Conservation (phyloP, 192 early-diverging fungal species). For the Coemansia sp. region DNA sequence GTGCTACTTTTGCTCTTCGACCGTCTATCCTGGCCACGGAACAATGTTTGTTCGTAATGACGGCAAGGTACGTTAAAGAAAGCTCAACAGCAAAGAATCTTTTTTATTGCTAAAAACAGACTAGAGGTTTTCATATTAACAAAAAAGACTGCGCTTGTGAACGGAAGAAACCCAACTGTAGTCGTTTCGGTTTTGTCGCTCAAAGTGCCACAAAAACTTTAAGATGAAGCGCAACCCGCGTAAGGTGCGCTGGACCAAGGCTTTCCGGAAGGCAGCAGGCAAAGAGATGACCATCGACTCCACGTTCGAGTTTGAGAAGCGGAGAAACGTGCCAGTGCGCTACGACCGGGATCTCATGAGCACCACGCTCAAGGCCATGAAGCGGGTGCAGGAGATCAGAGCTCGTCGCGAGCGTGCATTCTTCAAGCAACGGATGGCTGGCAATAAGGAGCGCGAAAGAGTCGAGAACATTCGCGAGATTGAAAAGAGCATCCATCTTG, state of each 20-base stretch:
- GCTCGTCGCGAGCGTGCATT: slow-evolving; percentile 91
- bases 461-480: slow-evolving; percentile 73
- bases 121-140: neutral
- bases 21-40: slow-evolving; percentile 96
- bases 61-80: slow-evolving; percentile 70
- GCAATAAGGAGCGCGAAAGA: slow-evolving; percentile 82
- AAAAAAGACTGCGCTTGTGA: neutral
- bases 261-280: slow-evolving; percentile 96
- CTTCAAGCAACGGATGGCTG: slow-evolving; percentile 88
- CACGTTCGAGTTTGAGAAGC: slow-evolving; percentile 98
- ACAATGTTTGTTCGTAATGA: slow-evolving; percentile 99
- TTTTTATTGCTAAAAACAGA: neutral
- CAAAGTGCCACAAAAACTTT: slow-evolving; percentile 99
- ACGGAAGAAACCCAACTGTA: slow-evolving; percentile 30
- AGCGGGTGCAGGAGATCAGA: slow-evolving; percentile 94
- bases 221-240: slow-evolving; percentile 99
- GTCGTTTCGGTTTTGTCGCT: slow-evolving; percentile 94
- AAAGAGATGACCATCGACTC: slow-evolving; percentile 99
- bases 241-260: slow-evolving; percentile 99
- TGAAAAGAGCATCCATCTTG: slow-evolving; percentile 87
- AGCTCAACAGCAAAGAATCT: neutral
- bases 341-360: slow-evolving; percentile 97
- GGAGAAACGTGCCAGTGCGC: slow-evolving; percentile 95
- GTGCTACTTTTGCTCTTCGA: slow-evolving; percentile 99
- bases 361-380: slow-evolving; percentile 98